These are phyloP conservation scores for Cyclaneusma minus DNA, from an alignment of 2,329 filamentous ascomycete species.

Conservation along the genomic window DNA sequence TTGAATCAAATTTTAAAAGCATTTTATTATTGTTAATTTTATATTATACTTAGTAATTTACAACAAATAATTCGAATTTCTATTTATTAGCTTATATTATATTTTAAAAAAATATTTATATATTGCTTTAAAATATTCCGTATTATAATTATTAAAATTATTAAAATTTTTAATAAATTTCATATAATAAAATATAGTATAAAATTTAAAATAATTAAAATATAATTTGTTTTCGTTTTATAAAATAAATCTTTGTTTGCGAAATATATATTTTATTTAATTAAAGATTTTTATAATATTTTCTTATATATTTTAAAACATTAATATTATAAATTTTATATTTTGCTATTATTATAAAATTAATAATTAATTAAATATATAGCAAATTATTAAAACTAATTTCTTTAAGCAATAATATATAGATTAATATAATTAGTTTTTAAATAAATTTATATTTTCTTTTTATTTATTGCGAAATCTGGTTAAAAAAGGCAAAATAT, in stretches of 20 bases:
- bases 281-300: neutral
- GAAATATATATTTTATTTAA: no score
- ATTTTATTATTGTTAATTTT: neutral
- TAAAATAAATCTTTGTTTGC: conserved; percentile 1
- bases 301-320: neutral
- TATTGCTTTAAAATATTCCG: neutral
- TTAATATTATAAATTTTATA: neutral
- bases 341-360: conserved; percentile 1
- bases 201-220: conserved; percentile 1
- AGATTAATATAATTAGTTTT: neutral
- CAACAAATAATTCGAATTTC: neutral
- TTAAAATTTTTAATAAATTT: conserved; percentile 1
- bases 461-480: neutral
- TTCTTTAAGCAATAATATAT: neutral
- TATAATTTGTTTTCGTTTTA: conserved; percentile 1
- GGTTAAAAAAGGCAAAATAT: neutral
- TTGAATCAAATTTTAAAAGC: neutral
- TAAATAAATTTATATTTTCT: neutral
- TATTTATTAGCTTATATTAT: conserved; percentile 1
- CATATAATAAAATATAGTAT: conserved; percentile 1
- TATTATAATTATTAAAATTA: neutral
- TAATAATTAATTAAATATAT: conserved; percentile 1
- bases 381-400: neutral
- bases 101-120: conserved; percentile 1
- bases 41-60: conserved; percentile 1